Base-by-base conservation (phyloP, 805 yeast genomes). In the Wickerhamiella slavikovae region DNA sequence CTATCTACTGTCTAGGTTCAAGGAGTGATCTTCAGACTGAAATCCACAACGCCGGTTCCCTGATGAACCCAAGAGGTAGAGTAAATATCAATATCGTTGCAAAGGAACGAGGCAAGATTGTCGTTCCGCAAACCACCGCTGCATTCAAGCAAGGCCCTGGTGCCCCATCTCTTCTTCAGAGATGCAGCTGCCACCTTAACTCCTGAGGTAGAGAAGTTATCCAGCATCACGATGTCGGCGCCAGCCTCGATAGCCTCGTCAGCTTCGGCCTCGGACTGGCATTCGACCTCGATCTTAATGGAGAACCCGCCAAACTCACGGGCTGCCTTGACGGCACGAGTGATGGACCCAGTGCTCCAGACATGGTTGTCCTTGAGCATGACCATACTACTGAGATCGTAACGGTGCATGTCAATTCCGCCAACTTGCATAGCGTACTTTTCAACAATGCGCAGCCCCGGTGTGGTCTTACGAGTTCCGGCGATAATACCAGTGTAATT, bases 391-490 rank as follows among this genome's bases (percentile, higher is more conserved):
- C 89, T 72, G 33, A 83, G 64, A 48, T 85, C 95, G 47, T 79
- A 79, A 38, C 96, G 62, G 51, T 83, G 96, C 32, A 89, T 65
- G 47, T 83, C 96, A 32, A 79, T 76, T 3, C 95, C 95, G 19
- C 95, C 96, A 7, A 83, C 91, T 19, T 79, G 55, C 96, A 83
- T 85, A 15, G 93, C 74, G 53, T 83, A 83, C 49, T 83, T 83
- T 48, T 83, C 96, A 34, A 85, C 54, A 25, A 72, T 58, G 44
- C 96, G 67, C 37, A 83, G 63, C 0, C 96, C 96, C 0, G 96
- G 96, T 0, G 96, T 85, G n/a, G 95, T 85, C 54, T 83, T 83
- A 47, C 96, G 66, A 1, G 96, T 83, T 5, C 95, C 96, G 0
- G 96, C 95, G 47, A 83, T 80, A 15, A 73, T 62, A 0, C 96